Evolutionary conservation across 2,329 filamentous ascomycete species (phyloP).

Genomic region (Leptosphaerulina australis): DNA sequence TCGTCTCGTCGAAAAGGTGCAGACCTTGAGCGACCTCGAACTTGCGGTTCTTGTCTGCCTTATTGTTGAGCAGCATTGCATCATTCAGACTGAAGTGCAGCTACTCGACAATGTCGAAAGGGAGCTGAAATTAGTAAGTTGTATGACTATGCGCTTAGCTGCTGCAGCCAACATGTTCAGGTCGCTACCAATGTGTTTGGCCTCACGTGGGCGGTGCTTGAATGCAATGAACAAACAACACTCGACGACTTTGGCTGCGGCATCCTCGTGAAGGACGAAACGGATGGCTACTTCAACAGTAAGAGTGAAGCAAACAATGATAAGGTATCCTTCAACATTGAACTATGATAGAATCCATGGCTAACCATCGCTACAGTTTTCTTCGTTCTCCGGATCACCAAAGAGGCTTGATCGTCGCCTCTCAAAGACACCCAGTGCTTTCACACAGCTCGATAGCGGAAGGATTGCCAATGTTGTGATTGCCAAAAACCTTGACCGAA

Average conservation of each 20-base stretch:
- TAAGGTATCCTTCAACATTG: neutral
- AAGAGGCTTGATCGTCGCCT: slow-evolving; percentile 29
- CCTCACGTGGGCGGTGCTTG: slow-evolving; percentile 70
- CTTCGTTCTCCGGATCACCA: slow-evolving; percentile 26
- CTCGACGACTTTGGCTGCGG: slow-evolving; percentile 80
- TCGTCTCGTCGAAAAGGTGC: slow-evolving; percentile 65
- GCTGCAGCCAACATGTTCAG: slow-evolving; percentile 49
- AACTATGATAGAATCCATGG: neutral
- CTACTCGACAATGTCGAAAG: slow-evolving; percentile 70
- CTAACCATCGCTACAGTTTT: slow-evolving; percentile 24
- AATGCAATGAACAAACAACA: slow-evolving; percentile 74
- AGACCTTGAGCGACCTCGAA: slow-evolving; percentile 83
- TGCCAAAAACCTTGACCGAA: slow-evolving; percentile 76
- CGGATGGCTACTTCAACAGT: slow-evolving; percentile 32
- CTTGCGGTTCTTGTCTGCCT: slow-evolving; percentile 84
- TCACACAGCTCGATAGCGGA: slow-evolving; percentile 53
- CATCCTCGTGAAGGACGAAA: slow-evolving; percentile 60
- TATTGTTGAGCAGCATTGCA: slow-evolving; percentile 81
- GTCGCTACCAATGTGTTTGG: slow-evolving; percentile 74
- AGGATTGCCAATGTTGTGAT: slow-evolving; percentile 82
- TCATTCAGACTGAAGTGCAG: slow-evolving; percentile 74
- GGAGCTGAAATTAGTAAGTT: slow-evolving; percentile 71
- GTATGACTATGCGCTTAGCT: neutral
- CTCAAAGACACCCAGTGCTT: slow-evolving; percentile 42
- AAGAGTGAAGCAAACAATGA: slow-evolving; percentile 7